These are phyloP conservation scores for Colletotrichum higginsianum DNA, from an alignment of 2,329 filamentous ascomycete genomes.

Conservation along the genomic window DNA sequence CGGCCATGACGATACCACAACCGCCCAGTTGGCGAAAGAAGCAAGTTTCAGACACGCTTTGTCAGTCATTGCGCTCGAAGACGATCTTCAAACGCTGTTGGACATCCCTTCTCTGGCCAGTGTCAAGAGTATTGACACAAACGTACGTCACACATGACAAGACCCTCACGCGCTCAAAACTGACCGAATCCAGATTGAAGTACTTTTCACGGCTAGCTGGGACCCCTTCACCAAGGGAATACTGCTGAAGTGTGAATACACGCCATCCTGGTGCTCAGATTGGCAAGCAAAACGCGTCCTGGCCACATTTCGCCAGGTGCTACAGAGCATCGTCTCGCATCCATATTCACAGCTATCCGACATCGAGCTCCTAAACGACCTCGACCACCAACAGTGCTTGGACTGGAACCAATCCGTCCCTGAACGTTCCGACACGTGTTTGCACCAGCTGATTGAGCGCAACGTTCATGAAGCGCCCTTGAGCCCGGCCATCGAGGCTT, in stretches of 20 bases:
- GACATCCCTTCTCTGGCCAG: background rate
- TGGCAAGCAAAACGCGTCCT: slow-evolving; percentile 26
- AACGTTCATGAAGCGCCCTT: slow-evolving; percentile 23
- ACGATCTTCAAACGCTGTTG: background rate
- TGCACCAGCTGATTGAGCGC: slow-evolving; percentile 22
- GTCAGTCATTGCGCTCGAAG: slow-evolving; percentile 6
- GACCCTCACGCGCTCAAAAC: no score
- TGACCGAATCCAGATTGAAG: slow-evolving; percentile 6
- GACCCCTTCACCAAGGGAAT: slow-evolving; percentile 18
- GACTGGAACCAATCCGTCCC: slow-evolving; percentile 18
- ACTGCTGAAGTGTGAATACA: slow-evolving; percentile 22
- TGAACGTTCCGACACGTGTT: background rate
- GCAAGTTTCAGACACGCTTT: slow-evolving; percentile 1
- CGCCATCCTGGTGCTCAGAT: slow-evolving; percentile 1
- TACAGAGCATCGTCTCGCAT: slow-evolving; percentile 12
- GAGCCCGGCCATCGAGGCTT: slow-evolving; percentile 43
- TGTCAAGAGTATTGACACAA: background rate
- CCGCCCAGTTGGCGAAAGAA: background rate
- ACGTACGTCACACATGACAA: background rate
- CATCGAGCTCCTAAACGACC: slow-evolving; percentile 18
- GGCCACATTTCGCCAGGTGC: slow-evolving; percentile 12
- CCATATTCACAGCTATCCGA: slow-evolving; percentile 22
- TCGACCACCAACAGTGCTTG: slow-evolving; percentile 16
- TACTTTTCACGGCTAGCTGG: slow-evolving; percentile 18
- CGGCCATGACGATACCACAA: background rate